Base-by-base conservation (phyloP, 345 rosid species). In the Linum lewisii region DNA sequence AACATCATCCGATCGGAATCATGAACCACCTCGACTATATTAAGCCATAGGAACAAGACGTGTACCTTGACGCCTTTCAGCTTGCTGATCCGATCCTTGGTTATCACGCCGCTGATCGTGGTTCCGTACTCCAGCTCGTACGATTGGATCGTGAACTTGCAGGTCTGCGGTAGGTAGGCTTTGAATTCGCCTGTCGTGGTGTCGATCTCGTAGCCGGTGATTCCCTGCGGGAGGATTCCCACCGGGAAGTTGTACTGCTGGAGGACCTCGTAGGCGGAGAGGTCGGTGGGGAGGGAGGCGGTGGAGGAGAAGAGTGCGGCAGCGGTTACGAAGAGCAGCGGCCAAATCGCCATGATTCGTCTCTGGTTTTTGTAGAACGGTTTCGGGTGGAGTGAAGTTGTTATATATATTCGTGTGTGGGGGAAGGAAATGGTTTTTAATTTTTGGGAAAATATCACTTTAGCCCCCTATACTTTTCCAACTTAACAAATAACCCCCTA, bases 221-320 rank as follows among this genome's bases (percentile, higher is more conserved):
- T 16, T 11, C 92, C 95, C 54, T 68, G 64, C 1, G 90, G 92
- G 44, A 90, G 90, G 26, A 90, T 74, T 11, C 97, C 86, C 5
- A 63, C 42, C 0, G 90, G 95, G 66, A 90, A 75, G 9, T 75
- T 68, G 66, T 78, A 80, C 10, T 65, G 37, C 55, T 66, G 71
- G 47, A 84, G 85, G 24, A 60, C 73, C 64, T 81, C 74, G 69
- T 89, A 86, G 8, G 79, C 87, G 0, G 86, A 4, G 18, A 32
- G 24, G 14, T 4, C 10, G 63, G 29, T 51, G 55, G 51, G 57
- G 25, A 69, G 58, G 52, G 70, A 22, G 62, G 62, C 29, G 54
- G 65, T 18, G 52, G 58, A 19, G 14, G 57, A 19, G n/a, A 45
- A 57, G 57, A 54, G 57, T 58, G 49, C 34, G 18, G 47, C 34